phyloP scores from a whole-genome alignment of 1,284 basidiomycete species.

The Puccinia sorghi region DNA sequence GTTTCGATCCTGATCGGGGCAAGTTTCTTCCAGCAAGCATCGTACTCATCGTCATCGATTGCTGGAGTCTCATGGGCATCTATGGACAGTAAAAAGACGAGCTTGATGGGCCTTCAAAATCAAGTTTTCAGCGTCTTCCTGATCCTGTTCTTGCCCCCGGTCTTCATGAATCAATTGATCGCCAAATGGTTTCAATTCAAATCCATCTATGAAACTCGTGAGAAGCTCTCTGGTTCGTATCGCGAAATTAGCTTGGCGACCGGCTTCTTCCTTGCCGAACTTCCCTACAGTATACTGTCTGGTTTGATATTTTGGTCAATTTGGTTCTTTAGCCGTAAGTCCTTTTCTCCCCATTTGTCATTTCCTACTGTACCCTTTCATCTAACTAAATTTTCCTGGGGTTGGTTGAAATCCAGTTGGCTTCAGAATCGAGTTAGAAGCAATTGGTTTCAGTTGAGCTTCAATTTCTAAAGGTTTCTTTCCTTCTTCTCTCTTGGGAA shows the following conservation, averaged over 20 bases:
- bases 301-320: conserved; percentile 44
- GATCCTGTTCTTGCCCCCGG: conserved; percentile 52
- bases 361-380: neutral
- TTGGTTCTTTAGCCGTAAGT: conserved; percentile 45
- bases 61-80: neutral
- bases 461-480: no score
- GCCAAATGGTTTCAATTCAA: conserved; percentile 53
- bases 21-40: conserved; percentile 40
- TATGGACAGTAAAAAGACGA: neutral
- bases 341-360: neutral
- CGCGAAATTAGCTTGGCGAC: conserved; percentile 17
- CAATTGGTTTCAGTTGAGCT: conserved; percentile 41
- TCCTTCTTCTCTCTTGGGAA: no score
- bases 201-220: conserved; percentile 53
- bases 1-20: conserved; percentile 35
- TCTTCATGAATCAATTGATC: conserved; percentile 52
- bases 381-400: neutral
- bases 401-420: conserved; percentile 31
- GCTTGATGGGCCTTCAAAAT: conserved; percentile 31
- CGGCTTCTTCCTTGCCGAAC: conserved; percentile 41
- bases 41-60: neutral
- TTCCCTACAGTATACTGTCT: conserved; percentile 33
- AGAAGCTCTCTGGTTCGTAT: conserved; percentile 47
- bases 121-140: conserved; percentile 47
- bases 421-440: conserved; percentile 28